Evolutionary conservation across 768 basidiomycete species (phyloP).

Genomic region (Psilocybe cyanescens): DNA sequence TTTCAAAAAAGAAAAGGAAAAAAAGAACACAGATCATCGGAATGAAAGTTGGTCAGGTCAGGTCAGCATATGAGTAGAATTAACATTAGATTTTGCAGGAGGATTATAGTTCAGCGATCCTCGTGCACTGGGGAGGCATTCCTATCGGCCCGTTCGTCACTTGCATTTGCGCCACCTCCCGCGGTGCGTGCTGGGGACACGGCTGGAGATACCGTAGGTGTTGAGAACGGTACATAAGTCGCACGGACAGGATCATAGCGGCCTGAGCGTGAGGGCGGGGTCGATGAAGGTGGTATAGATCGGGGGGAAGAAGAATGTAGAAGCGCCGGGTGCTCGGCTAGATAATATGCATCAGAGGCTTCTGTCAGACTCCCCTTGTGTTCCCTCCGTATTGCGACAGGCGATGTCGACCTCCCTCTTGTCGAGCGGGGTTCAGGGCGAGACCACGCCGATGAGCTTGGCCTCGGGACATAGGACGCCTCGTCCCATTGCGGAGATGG

Average conservation of each 20-base stretch:
- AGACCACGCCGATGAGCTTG: conserved; percentile 40
- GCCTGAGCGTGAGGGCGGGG: conserved; percentile 38
- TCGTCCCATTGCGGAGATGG: conserved; percentile 71
- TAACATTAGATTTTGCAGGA: conserved; percentile 19
- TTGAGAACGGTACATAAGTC: conserved; percentile 40
- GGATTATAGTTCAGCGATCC: conserved; percentile 16
- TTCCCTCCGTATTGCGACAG: conserved; percentile 22
- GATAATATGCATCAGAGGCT: conserved; percentile 22
- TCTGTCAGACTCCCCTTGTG: conserved; percentile 13
- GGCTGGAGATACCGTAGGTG: conserved; percentile 23
- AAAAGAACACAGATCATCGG: conserved; percentile 19
- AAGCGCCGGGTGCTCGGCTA: conserved; percentile 23
- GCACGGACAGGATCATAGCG: conserved; percentile 59
- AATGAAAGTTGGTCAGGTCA: neutral
- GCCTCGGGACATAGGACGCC: conserved; percentile 41
- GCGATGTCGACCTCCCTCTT: conserved; percentile 31
- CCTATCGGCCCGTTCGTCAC: conserved; percentile 23
- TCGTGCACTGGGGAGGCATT: conserved; percentile 22
- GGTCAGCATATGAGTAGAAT: conserved; percentile 18
- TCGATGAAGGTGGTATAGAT: conserved; percentile 24
- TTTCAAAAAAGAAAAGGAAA: neutral
- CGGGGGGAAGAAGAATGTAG: conserved; percentile 22
- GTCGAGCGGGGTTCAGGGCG: conserved; percentile 33
- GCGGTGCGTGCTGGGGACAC: conserved; percentile 18
- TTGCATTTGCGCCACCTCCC: conserved; percentile 19